Evolutionary conservation across 345 rosid species (phyloP).

Genomic region (Heritiera littoralis): DNA sequence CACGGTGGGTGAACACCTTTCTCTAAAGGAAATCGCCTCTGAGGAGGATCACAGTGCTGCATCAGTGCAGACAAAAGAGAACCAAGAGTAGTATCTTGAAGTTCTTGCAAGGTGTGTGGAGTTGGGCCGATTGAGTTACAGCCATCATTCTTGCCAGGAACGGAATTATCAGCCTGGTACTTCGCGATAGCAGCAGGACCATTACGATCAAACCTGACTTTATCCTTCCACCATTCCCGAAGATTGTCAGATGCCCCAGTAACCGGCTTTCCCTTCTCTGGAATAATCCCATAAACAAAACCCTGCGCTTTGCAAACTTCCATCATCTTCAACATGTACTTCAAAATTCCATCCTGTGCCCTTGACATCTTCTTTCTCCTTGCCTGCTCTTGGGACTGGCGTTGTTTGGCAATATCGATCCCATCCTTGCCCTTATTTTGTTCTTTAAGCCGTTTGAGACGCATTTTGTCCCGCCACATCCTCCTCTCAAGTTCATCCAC

Average conservation of each 20-base stretch:
- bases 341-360: slow-evolving; percentile 86
- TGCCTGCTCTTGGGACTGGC: slow-evolving; percentile 75
- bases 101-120: slow-evolving; percentile 79
- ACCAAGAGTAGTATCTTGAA: slow-evolving; percentile 96
- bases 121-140: slow-evolving; percentile 56
- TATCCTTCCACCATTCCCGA: slow-evolving; percentile 98
- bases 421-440: slow-evolving; percentile 55
- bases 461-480: slow-evolving; percentile 81
- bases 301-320: slow-evolving; percentile 91
- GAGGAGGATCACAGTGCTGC: slow-evolving; percentile 94
- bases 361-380: slow-evolving; percentile 77
- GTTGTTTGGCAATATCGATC: slow-evolving; percentile 55
- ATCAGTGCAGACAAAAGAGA: slow-evolving; percentile 80
- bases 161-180: slow-evolving; percentile 61
- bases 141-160: slow-evolving; percentile 56
- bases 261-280: slow-evolving; percentile 85
- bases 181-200: slow-evolving; percentile 89
- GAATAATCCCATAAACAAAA: slow-evolving; percentile 88
- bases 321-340: slow-evolving; percentile 84
- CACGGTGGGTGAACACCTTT: slow-evolving; percentile 89
- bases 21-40: slow-evolving; percentile 82
- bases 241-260: slow-evolving; percentile 91
- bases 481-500: slow-evolving; percentile 83
- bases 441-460: slow-evolving; percentile 70
- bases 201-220: slow-evolving; percentile 89